Conservation (phyloP, 2,329 filamentous ascomycete species). For the Capronia epimyces region DNA sequence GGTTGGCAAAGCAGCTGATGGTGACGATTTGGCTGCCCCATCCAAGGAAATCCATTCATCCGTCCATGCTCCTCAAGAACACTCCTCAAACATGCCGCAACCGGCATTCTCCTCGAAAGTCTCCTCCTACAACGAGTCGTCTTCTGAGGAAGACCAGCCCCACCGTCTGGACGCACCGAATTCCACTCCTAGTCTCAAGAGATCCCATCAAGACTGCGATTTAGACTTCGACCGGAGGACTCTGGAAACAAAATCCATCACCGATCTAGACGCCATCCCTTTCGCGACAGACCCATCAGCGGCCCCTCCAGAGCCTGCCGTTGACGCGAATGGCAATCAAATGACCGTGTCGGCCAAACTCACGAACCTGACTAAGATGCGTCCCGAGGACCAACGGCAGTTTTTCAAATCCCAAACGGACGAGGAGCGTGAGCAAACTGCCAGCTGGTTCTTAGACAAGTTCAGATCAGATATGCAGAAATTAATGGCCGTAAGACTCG, state of each 20-base stretch:
- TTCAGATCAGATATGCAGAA: conserved; percentile 49
- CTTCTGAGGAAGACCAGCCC: conserved; percentile 23
- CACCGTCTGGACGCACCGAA: not conserved
- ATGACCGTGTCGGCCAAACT: conserved; percentile 36
- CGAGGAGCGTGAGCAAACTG: conserved; percentile 57
- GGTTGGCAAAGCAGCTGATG: conserved; percentile 3
- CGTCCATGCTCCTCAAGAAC: not conserved
- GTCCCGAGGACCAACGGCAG: conserved; percentile 40
- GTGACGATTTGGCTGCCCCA: not conserved
- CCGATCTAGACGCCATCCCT: conserved; percentile 45
- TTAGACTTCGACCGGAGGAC: conserved; percentile 46
- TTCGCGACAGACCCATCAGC: conserved; percentile 44
- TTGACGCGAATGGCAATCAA: conserved; percentile 22
- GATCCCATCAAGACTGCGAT: conserved; percentile 28
- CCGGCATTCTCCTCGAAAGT: conserved; percentile 22
- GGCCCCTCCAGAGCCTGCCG: conserved; percentile 24
- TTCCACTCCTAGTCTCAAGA: conserved; percentile 17
- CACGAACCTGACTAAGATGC: conserved; percentile 35
- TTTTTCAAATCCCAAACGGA: conserved; percentile 50
- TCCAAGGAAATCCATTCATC: not conserved
- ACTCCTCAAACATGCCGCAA: conserved; percentile 2
- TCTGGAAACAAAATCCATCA: conserved; percentile 44
- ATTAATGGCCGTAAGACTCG: conserved; percentile 49
- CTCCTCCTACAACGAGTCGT: conserved; percentile 22
- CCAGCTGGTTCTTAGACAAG: conserved; percentile 54